Percentiles rank a stretch among this genome's conserved stretches.
These are phyloP conservation scores for Centaurea solstitialis DNA, from an alignment of 129 eudicot species.

Conservation along the genomic window DNA sequence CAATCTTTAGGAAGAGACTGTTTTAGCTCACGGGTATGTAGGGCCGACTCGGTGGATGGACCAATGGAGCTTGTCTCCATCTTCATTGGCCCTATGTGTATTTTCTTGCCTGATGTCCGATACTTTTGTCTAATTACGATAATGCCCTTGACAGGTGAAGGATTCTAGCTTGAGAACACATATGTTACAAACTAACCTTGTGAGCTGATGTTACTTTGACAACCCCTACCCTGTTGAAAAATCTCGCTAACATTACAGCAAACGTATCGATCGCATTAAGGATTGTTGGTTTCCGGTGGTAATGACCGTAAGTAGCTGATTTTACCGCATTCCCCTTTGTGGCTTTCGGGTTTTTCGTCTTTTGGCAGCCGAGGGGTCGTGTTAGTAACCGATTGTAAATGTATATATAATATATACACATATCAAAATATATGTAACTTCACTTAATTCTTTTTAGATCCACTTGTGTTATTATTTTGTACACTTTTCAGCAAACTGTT, in stretches of 20 bases:
- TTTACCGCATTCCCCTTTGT: slow-evolving; percentile 27
- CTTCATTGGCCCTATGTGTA: neutral
- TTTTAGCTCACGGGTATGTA: neutral
- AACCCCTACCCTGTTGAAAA: slow-evolving; percentile 25
- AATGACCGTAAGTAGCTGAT: slow-evolving; percentile 22
- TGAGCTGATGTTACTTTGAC: slow-evolving; percentile 53
- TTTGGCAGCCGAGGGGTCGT: slow-evolving; percentile 20
- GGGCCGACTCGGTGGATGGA: neutral
- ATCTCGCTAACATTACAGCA: slow-evolving; percentile 50
- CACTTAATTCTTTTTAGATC: slow-evolving; percentile 21
- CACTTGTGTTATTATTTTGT: slow-evolving; percentile 10
- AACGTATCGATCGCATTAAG: slow-evolving; percentile 14
- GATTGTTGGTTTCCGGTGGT: slow-evolving; percentile 9
- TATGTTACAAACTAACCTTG: slow-evolving; percentile 51
- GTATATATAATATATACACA: slow-evolving; percentile 28
- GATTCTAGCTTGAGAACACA: slow-evolving; percentile 91
- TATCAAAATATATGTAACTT: slow-evolving; percentile 14
- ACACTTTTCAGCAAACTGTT: neutral
- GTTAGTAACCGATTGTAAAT: slow-evolving; percentile 27
- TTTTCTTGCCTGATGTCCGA: neutral
- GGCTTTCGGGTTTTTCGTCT: slow-evolving; percentile 1
- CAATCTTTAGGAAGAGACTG: neutral
- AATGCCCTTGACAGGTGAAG: slow-evolving; percentile 61
- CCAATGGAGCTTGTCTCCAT: neutral
- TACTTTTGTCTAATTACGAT: neutral